These are phyloP conservation scores for Colletotrichum sp. DNA, from an alignment of 2,329 filamentous ascomycete genomes.

Conservation along the genomic window DNA sequence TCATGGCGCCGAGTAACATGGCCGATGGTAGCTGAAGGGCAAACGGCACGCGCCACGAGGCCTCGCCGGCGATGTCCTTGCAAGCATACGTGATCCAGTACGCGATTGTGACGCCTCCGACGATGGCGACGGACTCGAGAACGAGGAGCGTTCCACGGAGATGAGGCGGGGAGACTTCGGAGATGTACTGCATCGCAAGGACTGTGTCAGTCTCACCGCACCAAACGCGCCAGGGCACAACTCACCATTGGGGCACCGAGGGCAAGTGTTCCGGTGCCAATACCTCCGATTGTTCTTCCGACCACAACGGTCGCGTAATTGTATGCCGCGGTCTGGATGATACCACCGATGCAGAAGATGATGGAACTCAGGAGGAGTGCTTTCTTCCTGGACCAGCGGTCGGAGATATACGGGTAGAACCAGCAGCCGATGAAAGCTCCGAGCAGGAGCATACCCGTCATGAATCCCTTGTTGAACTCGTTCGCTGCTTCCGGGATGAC, in stretches of 20 bases:
- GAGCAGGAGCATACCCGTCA: conserved; percentile 48
- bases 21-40: conserved; percentile 49
- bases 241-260: conserved; percentile 20
- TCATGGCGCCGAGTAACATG: conserved; percentile 40
- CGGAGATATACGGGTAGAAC: conserved; percentile 39
- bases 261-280: conserved; percentile 33
- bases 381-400: conserved; percentile 47
- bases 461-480: conserved; percentile 26
- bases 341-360: conserved; percentile 47
- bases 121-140: conserved; percentile 56
- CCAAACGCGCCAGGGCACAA: background rate
- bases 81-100: conserved; percentile 62
- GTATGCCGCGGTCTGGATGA: conserved; percentile 36
- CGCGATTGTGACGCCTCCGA: conserved; percentile 56
- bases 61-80: conserved; percentile 42
- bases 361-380: conserved; percentile 40
- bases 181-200: conserved; percentile 31
- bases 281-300: conserved; percentile 32
- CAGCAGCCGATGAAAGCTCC: conserved; percentile 42
- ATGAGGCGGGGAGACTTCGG: conserved; percentile 39
- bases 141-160: conserved; percentile 46
- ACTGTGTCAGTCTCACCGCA: background rate
- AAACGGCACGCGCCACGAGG: conserved; percentile 51
- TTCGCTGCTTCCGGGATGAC: conserved; percentile 36
- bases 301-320: conserved; percentile 30